Percentiles rank a stretch among this genome's conserved stretches.
Evolutionary conservation across 441 rosid genomes (phyloP).

Genomic region (Gossypium davidsonii): DNA sequence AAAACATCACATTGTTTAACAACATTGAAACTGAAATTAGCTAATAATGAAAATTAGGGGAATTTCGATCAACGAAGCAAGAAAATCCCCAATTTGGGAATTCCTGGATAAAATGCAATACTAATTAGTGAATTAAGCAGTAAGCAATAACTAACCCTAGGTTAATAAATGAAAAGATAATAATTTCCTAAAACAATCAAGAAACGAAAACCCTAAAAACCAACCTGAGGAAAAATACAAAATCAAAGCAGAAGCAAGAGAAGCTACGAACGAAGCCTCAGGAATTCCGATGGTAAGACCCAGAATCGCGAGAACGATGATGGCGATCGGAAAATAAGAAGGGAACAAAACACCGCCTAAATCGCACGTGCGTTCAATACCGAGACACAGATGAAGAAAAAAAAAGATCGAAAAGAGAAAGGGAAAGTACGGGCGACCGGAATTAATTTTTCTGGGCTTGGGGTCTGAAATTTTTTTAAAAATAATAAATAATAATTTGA

Average conservation of each 20-base stretch:
- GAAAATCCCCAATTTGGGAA: slow-evolving; percentile 1
- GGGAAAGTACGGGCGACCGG: not conserved
- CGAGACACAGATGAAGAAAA: not conserved
- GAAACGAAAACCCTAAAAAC: not conserved
- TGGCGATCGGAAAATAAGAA: slow-evolving; percentile 6
- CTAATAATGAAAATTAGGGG: not conserved
- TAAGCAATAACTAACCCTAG: slow-evolving; percentile 8
- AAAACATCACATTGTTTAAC: not conserved
- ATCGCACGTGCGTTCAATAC: slow-evolving; percentile 14
- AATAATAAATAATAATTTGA: not conserved
- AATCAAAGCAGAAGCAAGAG: not conserved
- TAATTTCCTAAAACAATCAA: not conserved
- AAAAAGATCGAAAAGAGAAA: not conserved
- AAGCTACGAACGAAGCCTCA: not conserved
- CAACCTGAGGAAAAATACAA: slow-evolving; percentile 3
- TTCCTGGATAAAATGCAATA: not conserved
- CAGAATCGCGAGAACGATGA: not conserved
- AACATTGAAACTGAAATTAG: not conserved
- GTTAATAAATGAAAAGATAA: not conserved
- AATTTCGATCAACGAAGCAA: slow-evolving; percentile 1
- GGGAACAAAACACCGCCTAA: slow-evolving; percentile 5
- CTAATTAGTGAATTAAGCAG: slow-evolving; percentile 1
- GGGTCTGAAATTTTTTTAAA: not conserved
- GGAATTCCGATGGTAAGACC: not conserved
- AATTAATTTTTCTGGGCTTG: slow-evolving; percentile 10